phyloP scores from a whole-genome alignment of 148 eudicot species.

The Vaccinium darrowii region DNA sequence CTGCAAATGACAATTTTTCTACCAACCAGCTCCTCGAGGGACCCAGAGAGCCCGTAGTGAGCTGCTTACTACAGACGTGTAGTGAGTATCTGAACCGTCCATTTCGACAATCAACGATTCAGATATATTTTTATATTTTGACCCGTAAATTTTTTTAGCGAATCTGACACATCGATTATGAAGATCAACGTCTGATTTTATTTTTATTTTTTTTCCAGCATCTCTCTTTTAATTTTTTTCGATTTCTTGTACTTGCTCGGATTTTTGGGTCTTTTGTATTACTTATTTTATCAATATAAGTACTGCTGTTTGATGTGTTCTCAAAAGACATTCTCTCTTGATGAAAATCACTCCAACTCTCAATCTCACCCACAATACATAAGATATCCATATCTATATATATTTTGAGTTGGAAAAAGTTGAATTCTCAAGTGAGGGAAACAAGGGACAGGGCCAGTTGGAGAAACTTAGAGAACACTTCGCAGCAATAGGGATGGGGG shows the following conservation, averaged over 20 bases:
- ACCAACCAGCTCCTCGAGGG: too few relatives aligned
- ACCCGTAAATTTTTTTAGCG: too few relatives aligned
- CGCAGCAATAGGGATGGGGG: neutral
- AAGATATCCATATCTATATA: too few relatives aligned
- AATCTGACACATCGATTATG: too few relatives aligned
- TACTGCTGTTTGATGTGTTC: neutral
- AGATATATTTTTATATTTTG: too few relatives aligned
- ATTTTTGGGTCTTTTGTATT: neutral
- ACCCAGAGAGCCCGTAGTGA: too few relatives aligned
- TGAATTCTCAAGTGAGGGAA: neutral
- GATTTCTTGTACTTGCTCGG: neutral
- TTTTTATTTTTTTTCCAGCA: too few relatives aligned
- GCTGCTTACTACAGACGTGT: too few relatives aligned
- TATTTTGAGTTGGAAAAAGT: neutral
- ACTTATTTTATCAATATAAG: too few relatives aligned
- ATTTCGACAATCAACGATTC: too few relatives aligned
- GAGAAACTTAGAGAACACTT: conserved; percentile 19
- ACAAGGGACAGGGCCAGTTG: neutral
- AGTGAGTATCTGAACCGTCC: too few relatives aligned
- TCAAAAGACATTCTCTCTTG: neutral
- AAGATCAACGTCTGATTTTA: too few relatives aligned
- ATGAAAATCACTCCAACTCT: neutral
- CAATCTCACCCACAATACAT: neutral
- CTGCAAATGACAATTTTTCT: neutral
- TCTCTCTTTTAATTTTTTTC: neutral